Percentiles rank a stretch among this genome's conserved stretches.
Conservation (phyloP, 768 basidiomycete genomes). For the Hericium rajendrae region DNA sequence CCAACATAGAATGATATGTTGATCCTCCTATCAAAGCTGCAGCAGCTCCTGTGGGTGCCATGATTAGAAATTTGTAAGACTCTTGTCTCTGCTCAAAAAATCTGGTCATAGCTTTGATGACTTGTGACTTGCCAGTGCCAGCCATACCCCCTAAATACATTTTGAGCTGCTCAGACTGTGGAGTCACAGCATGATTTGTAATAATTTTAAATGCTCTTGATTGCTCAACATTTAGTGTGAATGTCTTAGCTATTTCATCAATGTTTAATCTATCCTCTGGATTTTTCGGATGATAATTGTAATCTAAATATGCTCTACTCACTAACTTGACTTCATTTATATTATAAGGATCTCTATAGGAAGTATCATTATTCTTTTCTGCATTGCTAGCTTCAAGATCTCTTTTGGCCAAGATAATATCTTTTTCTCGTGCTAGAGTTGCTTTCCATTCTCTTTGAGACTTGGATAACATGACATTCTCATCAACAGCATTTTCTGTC, state of each 20-base stretch:
- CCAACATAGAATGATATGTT: slow-evolving; percentile 15
- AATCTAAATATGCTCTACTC: neutral
- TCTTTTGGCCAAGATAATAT: neutral
- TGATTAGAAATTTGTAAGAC: slow-evolving; percentile 2
- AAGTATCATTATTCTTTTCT: neutral
- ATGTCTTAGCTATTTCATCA: neutral
- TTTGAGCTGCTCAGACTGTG: slow-evolving; percentile 2
- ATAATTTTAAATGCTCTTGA: slow-evolving; percentile 14
- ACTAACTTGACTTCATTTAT: neutral
- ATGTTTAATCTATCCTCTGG: neutral
- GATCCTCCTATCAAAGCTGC: slow-evolving; percentile 13
- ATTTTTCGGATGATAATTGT: neutral
- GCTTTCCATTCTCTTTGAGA: neutral
- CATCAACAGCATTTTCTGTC: neutral
- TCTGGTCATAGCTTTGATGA: slow-evolving; percentile 6
- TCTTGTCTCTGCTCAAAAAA: slow-evolving; percentile 10
- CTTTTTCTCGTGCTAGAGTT: neutral
- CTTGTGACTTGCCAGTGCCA: slow-evolving; percentile 15
- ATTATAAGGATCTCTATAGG: neutral
- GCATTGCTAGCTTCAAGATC: neutral
- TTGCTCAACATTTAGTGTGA: slow-evolving; percentile 13
- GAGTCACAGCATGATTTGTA: slow-evolving; percentile 6
- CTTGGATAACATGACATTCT: neutral
- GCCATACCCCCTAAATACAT: slow-evolving; percentile 13
- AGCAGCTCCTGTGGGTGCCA: slow-evolving; percentile 16